Evolutionary conservation across 352 stramenopile genomes (phyloP).

Genomic region (Stephanocyclus meneghinianus): DNA sequence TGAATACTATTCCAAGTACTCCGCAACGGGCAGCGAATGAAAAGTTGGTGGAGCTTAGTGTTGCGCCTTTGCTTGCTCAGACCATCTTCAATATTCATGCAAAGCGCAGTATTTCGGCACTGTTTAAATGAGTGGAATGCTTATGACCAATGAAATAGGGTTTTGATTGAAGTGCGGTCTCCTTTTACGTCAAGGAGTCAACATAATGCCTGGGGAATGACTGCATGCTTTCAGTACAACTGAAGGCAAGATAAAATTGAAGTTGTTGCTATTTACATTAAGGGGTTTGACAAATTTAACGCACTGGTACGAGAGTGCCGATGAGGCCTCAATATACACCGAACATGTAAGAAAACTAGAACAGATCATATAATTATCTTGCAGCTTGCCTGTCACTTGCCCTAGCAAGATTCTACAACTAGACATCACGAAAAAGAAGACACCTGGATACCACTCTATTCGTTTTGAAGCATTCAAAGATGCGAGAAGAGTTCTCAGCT

Average conservation of each 20-base stretch:
- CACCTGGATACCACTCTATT: too few relatives aligned
- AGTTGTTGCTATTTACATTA: background rate
- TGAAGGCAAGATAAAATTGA: background rate
- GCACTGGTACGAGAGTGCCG: background rate
- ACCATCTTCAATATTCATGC: conserved; percentile 99
- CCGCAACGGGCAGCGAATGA: conserved; percentile 90
- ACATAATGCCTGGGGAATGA: background rate
- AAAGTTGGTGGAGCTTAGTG: conserved; percentile 97
- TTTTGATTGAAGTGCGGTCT: background rate
- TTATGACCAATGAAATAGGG: background rate
- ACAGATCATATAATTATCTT: background rate
- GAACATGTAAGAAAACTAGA: background rate
- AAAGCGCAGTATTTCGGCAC: conserved; percentile 99
- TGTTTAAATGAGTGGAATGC: conserved; percentile 92
- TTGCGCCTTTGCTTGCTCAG: conserved; percentile 95
- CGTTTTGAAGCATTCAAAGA: too few relatives aligned
- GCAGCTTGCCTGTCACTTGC: too few relatives aligned
- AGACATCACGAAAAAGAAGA: background rate
- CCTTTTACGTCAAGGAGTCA: background rate
- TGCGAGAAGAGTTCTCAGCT: too few relatives aligned
- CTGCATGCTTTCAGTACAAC: background rate
- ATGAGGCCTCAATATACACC: background rate
- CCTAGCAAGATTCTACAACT: background rate
- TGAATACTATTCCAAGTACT: conserved; percentile 90
- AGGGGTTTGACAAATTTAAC: background rate